A percentile compares a stretch with the other conserved stretches of the same genome.
Conservation (phyloP, 2,329 filamentous ascomycete genomes). For the Epichloe gansuensis region DNA sequence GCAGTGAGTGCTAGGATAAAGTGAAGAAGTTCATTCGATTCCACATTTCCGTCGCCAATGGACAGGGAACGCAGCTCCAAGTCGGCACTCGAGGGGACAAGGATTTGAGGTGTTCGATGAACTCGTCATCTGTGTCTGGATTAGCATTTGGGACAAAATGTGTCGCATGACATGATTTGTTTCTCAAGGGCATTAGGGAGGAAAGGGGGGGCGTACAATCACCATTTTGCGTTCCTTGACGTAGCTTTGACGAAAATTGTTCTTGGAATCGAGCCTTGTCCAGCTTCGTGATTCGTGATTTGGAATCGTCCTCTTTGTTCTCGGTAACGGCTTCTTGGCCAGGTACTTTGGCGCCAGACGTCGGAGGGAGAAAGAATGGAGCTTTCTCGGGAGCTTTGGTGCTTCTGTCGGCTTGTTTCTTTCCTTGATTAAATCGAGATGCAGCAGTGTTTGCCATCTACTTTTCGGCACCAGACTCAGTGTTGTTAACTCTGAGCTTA, state of each 20-base stretch:
- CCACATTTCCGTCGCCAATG: constrained; percentile 29
- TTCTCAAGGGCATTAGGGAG: no score
- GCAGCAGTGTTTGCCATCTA: constrained; percentile 86
- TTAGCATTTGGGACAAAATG: constrained; percentile 10
- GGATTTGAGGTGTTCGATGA: constrained; percentile 68
- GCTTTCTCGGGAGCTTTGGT: constrained; percentile 89
- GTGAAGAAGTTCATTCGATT: constrained; percentile 57
- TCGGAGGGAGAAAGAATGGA: constrained; percentile 81
- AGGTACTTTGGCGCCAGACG: constrained; percentile 34
- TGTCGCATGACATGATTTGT: neutral
- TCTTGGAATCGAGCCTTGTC: constrained; percentile 47
- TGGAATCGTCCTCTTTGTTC: constrained; percentile 30
- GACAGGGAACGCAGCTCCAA: constrained; percentile 77
- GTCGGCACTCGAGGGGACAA: constrained; percentile 74
- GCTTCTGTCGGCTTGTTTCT: constrained; percentile 91
- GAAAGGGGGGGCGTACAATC: constrained; percentile 40
- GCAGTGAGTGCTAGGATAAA: constrained; percentile 75
- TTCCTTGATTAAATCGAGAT: constrained; percentile 83
- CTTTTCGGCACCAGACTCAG: constrained; percentile 82
- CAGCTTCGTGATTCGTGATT: constrained; percentile 58
- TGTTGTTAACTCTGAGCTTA: constrained; percentile 73
- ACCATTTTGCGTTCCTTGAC: constrained; percentile 37
- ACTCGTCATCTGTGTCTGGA: constrained; percentile 38
- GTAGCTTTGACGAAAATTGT: constrained; percentile 45
- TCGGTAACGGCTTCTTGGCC: constrained; percentile 19